phyloP scores from a whole-genome alignment of 768 basidiomycete species.

The Cystobasidiopsis lactophilus region DNA sequence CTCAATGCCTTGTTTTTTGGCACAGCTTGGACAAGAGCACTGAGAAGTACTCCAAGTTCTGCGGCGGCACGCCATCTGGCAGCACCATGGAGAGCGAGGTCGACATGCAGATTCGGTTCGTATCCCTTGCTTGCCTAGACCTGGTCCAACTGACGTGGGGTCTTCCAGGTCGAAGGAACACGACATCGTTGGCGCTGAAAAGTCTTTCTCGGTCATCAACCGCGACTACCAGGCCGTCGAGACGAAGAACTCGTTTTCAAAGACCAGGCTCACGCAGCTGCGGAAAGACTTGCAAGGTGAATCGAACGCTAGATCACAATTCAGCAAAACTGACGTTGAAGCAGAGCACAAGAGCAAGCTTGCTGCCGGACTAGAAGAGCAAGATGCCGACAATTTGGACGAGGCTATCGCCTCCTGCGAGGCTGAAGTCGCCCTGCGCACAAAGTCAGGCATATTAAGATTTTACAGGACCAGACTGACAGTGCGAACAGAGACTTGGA shows the following conservation, averaged over 20 bases:
- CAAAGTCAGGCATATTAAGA: conserved; percentile 8
- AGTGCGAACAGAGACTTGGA: conserved; percentile 12
- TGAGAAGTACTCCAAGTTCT: conserved; percentile 40
- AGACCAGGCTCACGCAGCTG: conserved; percentile 40
- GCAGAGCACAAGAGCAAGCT: conserved; percentile 37
- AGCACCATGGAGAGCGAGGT: conserved; percentile 56
- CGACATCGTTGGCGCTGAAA: conserved; percentile 33
- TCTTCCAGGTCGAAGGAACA: conserved; percentile 43
- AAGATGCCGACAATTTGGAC: conserved; percentile 18
- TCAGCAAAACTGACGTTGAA: background rate
- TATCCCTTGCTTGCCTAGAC: conserved; percentile 6
- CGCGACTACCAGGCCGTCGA: conserved; percentile 43
- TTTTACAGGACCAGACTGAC: background rate
- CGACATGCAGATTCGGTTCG: conserved; percentile 38
- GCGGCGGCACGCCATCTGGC: conserved; percentile 37
- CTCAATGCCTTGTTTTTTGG: background rate
- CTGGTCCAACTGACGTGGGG: background rate
- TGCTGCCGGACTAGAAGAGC: conserved; percentile 20
- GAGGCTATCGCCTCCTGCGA: conserved; percentile 22
- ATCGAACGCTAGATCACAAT: conserved; percentile 7
- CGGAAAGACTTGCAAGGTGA: conserved; percentile 41
- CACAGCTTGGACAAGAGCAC: conserved; percentile 42
- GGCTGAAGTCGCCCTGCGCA: conserved; percentile 20
- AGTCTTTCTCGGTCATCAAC: conserved; percentile 31
- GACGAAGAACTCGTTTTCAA: conserved; percentile 38